Conservation (phyloP, 305 asterid genomes). For the Withania somnifera region DNA sequence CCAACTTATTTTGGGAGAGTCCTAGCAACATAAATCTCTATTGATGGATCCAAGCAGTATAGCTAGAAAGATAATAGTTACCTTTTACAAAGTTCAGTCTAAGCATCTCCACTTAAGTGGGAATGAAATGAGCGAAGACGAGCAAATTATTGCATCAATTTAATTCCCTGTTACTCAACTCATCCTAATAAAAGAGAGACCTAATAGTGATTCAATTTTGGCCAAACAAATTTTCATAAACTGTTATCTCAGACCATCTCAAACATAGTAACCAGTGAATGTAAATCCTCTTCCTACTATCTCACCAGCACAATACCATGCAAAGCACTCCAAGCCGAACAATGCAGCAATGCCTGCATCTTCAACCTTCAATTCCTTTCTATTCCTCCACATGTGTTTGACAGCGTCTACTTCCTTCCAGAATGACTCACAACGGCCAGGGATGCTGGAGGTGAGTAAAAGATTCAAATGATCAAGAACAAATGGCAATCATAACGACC, state of each 20-base stretch:
- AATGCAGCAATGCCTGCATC: conserved; percentile 72
- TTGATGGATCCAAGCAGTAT: not conserved
- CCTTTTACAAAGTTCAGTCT: not conserved
- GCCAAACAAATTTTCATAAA: conserved; percentile 5
- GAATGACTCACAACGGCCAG: conserved; percentile 54
- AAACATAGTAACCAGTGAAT: conserved; percentile 70
- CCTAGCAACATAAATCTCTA: not conserved
- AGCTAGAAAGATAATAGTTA: not conserved
- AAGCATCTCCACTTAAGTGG: conserved; percentile 8
- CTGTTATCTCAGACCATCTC: conserved; percentile 41
- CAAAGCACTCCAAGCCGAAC: conserved; percentile 68
- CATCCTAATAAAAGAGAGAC: conserved; percentile 2
- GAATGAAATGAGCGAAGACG: not conserved
- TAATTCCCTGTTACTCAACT: conserved; percentile 10
- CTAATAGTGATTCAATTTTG: conserved; percentile 2
- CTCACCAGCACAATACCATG: conserved; percentile 88
- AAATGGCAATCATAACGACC: not conserved
- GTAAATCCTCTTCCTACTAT: conserved; percentile 79
- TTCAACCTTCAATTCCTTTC: conserved; percentile 60
- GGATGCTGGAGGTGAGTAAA: conserved; percentile 40
- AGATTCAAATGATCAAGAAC: not conserved
- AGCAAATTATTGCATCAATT: conserved; percentile 25
- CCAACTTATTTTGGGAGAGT: not conserved
- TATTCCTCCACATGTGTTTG: conserved; percentile 60
- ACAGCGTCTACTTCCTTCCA: conserved; percentile 68